A percentile compares a stretch with the other conserved stretches of the same genome.
These are phyloP conservation scores for Passalora sequoiae DNA, from an alignment of 2,329 filamentous ascomycete genomes.

Conservation along the genomic window DNA sequence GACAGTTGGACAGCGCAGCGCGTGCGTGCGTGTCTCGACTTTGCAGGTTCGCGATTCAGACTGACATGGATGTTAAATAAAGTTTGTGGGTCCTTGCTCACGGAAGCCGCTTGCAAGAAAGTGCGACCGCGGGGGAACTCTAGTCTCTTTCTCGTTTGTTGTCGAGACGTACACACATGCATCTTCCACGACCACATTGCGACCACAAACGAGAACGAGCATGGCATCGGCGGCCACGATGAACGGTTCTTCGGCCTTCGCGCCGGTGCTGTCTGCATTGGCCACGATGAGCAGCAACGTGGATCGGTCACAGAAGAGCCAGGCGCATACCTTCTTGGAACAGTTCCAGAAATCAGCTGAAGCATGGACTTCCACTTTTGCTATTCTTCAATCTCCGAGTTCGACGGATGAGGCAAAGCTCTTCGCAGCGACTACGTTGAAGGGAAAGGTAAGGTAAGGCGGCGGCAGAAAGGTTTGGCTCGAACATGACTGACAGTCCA, in stretches of 20 bases:
- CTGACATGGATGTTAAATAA: no score
- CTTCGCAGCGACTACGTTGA: slow-evolving; percentile 93
- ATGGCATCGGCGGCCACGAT: slow-evolving; percentile 32
- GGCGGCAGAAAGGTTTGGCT: neutral
- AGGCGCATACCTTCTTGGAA: slow-evolving; percentile 86
- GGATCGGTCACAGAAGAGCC: slow-evolving; percentile 75
- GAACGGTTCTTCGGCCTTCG: slow-evolving; percentile 64
- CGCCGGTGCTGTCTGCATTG: slow-evolving; percentile 81
- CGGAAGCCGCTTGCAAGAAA: no score
- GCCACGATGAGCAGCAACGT: slow-evolving; percentile 77
- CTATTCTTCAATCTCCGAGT: slow-evolving; percentile 71
- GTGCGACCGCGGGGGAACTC: neutral
- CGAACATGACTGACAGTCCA: slow-evolving; percentile 10
- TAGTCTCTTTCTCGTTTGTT: neutral
- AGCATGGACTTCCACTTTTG: slow-evolving; percentile 84
- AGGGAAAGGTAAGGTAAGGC: slow-evolving; percentile 73
- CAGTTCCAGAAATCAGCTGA: slow-evolving; percentile 95
- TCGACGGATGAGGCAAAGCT: slow-evolving; percentile 80
- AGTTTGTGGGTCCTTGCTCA: no score
- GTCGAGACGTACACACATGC: no score
- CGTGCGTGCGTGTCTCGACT: no score
- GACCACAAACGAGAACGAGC: no score
- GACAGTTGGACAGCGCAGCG: no score
- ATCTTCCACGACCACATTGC: no score
- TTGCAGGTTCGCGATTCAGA: no score